Evolutionary conservation across 140 eudicot species (phyloP), one percentile per base, ranked within the genome.

Genomic region (Cichorium intybus): DNA sequence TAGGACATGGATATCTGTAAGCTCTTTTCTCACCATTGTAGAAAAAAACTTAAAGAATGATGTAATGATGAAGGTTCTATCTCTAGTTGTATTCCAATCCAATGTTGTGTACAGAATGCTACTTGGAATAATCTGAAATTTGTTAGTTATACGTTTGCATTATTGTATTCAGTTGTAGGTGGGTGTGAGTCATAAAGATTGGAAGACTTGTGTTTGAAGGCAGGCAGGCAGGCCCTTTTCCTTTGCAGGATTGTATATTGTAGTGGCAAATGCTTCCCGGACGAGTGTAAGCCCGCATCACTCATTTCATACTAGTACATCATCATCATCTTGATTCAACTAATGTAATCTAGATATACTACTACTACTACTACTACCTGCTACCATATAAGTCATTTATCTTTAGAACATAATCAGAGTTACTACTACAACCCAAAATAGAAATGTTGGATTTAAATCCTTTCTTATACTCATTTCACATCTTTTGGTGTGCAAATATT

Each of bases 251-350:
- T 50, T 76, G 84, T 79, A 81, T 78, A 82, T 73, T 80, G 54
- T 80, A 75, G 72, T 58, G 73, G 47, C 71, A 72, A 78, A 77
- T 66, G 79, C 81, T 80, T 80, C 77, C 70, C 58, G 60, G 71
- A 48, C 77, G 76, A 83, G 74, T 75, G 87, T 87, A 83, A 83
- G 90, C 86, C 80, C 76, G 70, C 76, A 62, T 77, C 79, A 77
- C 80, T 78, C 81, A 66, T 62, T 76, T 61, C 56, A 60, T 68
- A 72, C 10, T 27, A 27, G 14, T 29, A 29, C 48, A 6, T 12
- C 46, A 3, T 37, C 46, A 10, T 31, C 72, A 34, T 58, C 62
- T 50, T 50, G 69, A 67, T 64, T 75, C 56, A 71, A 75, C 77
- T 79, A 65, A 64, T 87, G 85, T 84, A 84, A 81, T 53, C 70